phyloP scores from a whole-genome alignment of 768 basidiomycete species.

The Polyporus arcularius region DNA sequence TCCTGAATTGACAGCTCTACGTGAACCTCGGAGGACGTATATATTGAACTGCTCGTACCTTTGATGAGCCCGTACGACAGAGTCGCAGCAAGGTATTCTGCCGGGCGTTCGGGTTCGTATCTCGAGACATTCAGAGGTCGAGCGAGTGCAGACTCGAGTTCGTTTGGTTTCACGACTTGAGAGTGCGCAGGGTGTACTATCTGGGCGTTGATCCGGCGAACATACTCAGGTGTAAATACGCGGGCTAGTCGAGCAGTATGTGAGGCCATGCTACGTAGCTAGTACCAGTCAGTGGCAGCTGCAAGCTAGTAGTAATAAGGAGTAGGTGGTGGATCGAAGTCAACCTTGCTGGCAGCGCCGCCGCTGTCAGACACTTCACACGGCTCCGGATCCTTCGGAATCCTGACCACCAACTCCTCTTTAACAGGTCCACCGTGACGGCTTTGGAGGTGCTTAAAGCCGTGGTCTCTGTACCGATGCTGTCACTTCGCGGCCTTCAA shows the following conservation, averaged over 20 bases:
- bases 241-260: slow-evolving; percentile 28
- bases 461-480: too few species aligned
- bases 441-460: too few species aligned
- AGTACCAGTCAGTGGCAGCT: too few species aligned
- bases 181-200: slow-evolving; percentile 34
- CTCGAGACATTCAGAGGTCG: slow-evolving; percentile 29
- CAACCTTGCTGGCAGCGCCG: too few species aligned
- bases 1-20: slow-evolving; percentile 13
- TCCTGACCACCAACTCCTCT: too few species aligned
- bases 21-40: neutral
- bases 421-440: too few species aligned
- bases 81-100: slow-evolving; percentile 32
- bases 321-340: too few species aligned
- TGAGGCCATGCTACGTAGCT: neutral
- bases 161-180: slow-evolving; percentile 35
- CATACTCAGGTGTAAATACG: slow-evolving; percentile 31
- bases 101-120: slow-evolving; percentile 31
- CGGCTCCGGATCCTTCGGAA: too few species aligned
- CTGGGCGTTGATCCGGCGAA: slow-evolving; percentile 32
- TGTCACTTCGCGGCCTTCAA: too few species aligned
- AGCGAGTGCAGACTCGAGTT: slow-evolving; percentile 31
- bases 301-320: too few species aligned
- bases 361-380: too few species aligned
- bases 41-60: slow-evolving; percentile 1
- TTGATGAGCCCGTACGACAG: slow-evolving; percentile 35